phyloP scores from a whole-genome alignment of 2,329 filamentous ascomycete genomes.

The Aciculosporium take region DNA sequence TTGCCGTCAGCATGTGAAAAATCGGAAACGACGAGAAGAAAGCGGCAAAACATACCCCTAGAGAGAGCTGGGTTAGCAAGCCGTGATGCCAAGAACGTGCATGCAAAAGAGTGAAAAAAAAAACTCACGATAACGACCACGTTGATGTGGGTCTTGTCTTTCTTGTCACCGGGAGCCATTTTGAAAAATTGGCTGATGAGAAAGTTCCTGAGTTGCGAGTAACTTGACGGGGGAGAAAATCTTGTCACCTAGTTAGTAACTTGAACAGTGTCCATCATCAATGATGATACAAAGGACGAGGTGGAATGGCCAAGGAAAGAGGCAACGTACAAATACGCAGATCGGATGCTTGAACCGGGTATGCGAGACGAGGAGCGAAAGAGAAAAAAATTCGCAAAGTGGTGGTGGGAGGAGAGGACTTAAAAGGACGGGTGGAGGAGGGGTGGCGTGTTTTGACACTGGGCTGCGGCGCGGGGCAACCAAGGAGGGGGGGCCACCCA shows the following conservation, averaged over 20 bases:
- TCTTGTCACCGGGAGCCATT: slow-evolving; percentile 45
- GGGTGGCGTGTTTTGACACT: slow-evolving; percentile 15
- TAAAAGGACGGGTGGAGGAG: slow-evolving; percentile 20
- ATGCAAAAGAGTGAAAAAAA: not conserved
- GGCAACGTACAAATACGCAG: slow-evolving; percentile 25
- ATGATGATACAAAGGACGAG: not conserved
- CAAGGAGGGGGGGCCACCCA: slow-evolving; percentile 6
- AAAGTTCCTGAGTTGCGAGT: slow-evolving; percentile 6
- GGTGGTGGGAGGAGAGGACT: slow-evolving; percentile 25
- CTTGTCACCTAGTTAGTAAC: slow-evolving; percentile 2
- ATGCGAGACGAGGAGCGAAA: slow-evolving; percentile 29
- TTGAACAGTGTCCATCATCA: slow-evolving; percentile 1
- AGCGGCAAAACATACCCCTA: slow-evolving; percentile 15
- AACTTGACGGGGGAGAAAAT: slow-evolving; percentile 4
- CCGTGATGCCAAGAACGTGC: not conserved
- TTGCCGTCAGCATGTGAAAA: slow-evolving; percentile 13
- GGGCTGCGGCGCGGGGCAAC: slow-evolving; percentile 22
- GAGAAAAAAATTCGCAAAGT: slow-evolving; percentile 21
- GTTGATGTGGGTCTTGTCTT: slow-evolving; percentile 93
- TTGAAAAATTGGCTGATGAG: slow-evolving; percentile 2
- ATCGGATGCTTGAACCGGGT: slow-evolving; percentile 31
- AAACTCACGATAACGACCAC: slow-evolving; percentile 75
- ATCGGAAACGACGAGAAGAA: slow-evolving; percentile 14
- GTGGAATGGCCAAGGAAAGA: slow-evolving; percentile 1
- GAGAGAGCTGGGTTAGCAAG: slow-evolving; percentile 9